Conservation (phyloP, 2,329 filamentous ascomycete genomes). For the Bipolaris bicolor region DNA sequence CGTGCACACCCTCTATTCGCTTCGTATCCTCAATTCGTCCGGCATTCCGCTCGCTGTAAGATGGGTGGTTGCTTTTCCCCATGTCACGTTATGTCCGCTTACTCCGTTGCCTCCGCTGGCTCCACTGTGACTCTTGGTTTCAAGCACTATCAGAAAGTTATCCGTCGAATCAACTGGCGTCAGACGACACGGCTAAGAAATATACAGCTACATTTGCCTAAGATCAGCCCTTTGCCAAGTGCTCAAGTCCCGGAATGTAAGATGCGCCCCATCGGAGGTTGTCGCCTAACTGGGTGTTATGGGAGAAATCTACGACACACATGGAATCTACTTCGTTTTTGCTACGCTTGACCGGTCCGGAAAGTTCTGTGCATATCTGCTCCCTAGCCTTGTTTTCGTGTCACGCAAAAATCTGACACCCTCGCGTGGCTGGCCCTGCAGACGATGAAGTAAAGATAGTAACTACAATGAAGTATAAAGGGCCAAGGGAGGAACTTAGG, state of each 20-base stretch:
- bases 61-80: slow-evolving; percentile 2
- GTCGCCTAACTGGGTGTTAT: neutral
- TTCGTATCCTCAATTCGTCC: neutral
- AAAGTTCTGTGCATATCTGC: neutral
- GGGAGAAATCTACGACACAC: neutral
- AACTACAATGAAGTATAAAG: slow-evolving; percentile 2
- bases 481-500: neutral
- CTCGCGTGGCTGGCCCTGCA: neutral
- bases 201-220: neutral
- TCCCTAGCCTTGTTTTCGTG: neutral
- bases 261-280: neutral
- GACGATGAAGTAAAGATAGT: neutral
- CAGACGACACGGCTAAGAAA: neutral
- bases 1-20: neutral
- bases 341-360: neutral
- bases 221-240: neutral
- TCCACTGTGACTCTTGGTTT: neutral
- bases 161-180: neutral
- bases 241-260: neutral
- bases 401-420: slow-evolving; percentile 4
- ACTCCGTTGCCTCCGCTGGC: slow-evolving; percentile 5
- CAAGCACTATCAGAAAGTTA: neutral
- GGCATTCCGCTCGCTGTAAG: neutral
- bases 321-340: neutral
- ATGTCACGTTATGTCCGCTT: slow-evolving; percentile 11